Evolutionary conservation across 441 rosid species (phyloP).

Genomic region (Macaranga tanarius): DNA sequence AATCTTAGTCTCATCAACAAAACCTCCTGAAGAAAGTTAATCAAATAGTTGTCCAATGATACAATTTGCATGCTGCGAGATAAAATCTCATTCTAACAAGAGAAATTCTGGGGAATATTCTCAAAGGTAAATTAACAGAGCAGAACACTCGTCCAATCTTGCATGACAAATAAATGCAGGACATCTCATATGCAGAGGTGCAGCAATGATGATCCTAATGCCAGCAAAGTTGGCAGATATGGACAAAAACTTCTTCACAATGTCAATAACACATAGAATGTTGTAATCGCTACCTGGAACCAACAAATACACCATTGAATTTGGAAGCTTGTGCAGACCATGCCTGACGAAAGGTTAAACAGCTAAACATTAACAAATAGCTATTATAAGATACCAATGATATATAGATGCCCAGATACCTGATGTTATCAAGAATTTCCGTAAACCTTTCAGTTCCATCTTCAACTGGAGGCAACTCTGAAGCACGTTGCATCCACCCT

Average conservation of each 20-base stretch:
- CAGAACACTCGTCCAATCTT: too few relatives aligned
- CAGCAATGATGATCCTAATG: background rate
- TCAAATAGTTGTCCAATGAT: too few relatives aligned
- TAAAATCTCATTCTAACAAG: too few relatives aligned
- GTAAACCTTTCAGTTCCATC: slow-evolving; percentile 79
- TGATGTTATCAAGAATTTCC: slow-evolving; percentile 69
- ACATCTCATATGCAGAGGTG: background rate
- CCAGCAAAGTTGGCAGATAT: background rate
- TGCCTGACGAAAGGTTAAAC: slow-evolving; percentile 54
- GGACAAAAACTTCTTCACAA: background rate
- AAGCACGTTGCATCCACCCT: slow-evolving; percentile 81
- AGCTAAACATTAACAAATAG: slow-evolving; percentile 28
- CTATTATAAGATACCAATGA: slow-evolving; percentile 16
- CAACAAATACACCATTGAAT: slow-evolving; percentile 77
- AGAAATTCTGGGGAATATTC: background rate
- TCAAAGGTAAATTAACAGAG: too few relatives aligned
- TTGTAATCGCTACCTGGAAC: slow-evolving; percentile 64
- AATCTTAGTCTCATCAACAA: background rate
- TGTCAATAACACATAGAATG: background rate
- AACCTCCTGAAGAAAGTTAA: too few relatives aligned
- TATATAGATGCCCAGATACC: slow-evolving; percentile 48
- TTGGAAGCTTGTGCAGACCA: slow-evolving; percentile 86
- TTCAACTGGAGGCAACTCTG: slow-evolving; percentile 79
- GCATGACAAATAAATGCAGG: background rate
- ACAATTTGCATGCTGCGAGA: too few relatives aligned